Evolutionary conservation across 305 asterid species (phyloP), one percentile per base, ranked within the genome.

Genomic region (Fraxinus sp.): DNA sequence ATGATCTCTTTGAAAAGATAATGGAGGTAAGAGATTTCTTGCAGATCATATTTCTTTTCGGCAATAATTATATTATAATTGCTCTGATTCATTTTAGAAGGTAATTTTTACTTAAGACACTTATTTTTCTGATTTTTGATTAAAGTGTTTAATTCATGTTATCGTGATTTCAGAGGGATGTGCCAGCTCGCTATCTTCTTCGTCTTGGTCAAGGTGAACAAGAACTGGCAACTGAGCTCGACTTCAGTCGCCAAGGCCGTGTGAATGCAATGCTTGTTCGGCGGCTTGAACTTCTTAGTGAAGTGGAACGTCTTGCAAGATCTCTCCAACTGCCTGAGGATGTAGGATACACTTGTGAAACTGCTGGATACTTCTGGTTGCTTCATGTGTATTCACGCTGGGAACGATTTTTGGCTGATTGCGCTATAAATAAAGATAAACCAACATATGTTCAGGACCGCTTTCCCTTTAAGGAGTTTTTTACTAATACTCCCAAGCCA

Each of bases 121-220:
- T 36, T 74, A 18, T 24, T 36, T 26, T 74, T 36, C 37, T 28
- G 3, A 24, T 28, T 57, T 32, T 37, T 33, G 55, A 30, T 32
- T 55, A 26, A 81, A 32, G 14, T 10, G 37, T 55, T 55, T 22
- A 73, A 73, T 49, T 80, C 74, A 16, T 10, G 52, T 74, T 88
- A 76, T 83, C 44, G 14, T 81, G 79, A 52, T 46, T 86, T 78
- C 82, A 94, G 98, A 94, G 99, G 92, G 99, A 96, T 88, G 98
- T 96, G 26, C 99, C 99, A 3, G 99, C 99, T 77, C 97, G 99
- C 75, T 96, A 96, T 87, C 92, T 96, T 75, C 99, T 96, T 87
- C 98, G 99, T 57, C 95, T 96, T 83, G 99, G 99, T 88, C 99
- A 96, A 89, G 99, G 99, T 82, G 99, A 96, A 85, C 99, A 94